phyloP scores from a whole-genome alignment of 495 filamentous ascomycete species.

The Penicillium cinerascens region DNA sequence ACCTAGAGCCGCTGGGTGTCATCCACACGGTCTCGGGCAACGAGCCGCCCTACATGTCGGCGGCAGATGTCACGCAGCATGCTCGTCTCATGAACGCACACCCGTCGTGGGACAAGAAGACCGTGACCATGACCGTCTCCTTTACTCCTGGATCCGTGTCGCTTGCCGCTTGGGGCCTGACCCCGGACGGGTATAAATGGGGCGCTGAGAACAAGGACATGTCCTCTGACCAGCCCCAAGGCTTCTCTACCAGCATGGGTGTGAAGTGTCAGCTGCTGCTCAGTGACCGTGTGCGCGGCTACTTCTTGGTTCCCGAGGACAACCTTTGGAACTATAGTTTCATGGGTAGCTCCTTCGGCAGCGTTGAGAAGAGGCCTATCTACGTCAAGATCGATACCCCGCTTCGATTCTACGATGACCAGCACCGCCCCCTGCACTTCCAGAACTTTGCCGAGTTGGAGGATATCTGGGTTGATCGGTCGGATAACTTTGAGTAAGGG shows the following conservation, averaged over 20 bases:
- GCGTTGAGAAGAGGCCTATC: constrained; percentile 83
- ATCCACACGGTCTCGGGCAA: constrained; percentile 96
- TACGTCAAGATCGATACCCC: constrained; percentile 94
- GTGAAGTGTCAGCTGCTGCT: constrained; percentile 93
- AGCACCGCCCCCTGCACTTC: constrained; percentile 93
- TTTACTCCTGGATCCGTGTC: constrained; percentile 99
- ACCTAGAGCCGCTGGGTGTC: constrained; percentile 86
- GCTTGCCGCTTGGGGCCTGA: constrained; percentile 86
- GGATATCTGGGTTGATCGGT: constrained; percentile 83
- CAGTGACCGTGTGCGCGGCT: constrained; percentile 87
- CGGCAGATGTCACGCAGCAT: constrained; percentile 90
- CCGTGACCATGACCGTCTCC: constrained; percentile 90
- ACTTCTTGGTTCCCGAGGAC: constrained; percentile 91
- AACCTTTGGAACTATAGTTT: constrained; percentile 97
- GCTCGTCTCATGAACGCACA: constrained; percentile 82
- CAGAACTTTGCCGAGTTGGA: constrained; percentile 88
- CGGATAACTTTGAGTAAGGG: constrained; percentile 76
- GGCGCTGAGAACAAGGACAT: constrained; percentile 93
- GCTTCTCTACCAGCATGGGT: constrained; percentile 89
- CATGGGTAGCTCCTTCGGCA: constrained; percentile 84
- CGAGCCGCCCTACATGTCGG: constrained; percentile 93
- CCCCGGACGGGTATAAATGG: constrained; percentile 93
- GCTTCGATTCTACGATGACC: constrained; percentile 82
- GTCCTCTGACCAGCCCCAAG: constrained; percentile 84
- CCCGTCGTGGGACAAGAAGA: constrained; percentile 87